Evolutionary conservation across 176 grass and related monocot species (phyloP), one percentile per base, ranked within the genome.

Genomic region (Oryza longistaminata): DNA sequence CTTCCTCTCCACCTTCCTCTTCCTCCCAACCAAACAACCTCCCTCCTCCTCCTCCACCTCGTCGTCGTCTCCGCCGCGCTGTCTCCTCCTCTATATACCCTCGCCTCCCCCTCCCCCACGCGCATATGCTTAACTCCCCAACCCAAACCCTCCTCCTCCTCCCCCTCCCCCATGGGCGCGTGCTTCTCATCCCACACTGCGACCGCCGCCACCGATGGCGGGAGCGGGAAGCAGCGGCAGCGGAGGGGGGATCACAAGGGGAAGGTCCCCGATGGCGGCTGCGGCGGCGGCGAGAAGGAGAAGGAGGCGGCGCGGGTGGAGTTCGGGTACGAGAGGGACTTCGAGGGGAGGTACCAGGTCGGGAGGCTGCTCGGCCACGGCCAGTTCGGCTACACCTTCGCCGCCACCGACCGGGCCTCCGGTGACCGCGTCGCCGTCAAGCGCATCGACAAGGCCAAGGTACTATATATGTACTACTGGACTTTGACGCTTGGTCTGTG

Each of bases 361-460:
- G 96, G 96, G 9, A 92, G 93, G 83, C 77, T 96, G 73, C 96
- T 99, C 67, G 96, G 96, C 48, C 96, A 96, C 68, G 96, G 96
- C 17, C 96, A 99, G 85, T 99, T 99, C 85, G 96, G 96, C 0
- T 99, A 99, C 89, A 99, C 96, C 74, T 99, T 94, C 70, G 88
- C 88, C 68, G 96, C 96, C 49, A 91, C 88, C 74, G 93, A 99
- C 26, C 92, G 84, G 49, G 65, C 14, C 27, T 94, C 85, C 17
- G 91, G 88, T 22, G 91, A 99, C 64, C 78, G 80, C 48, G 96
- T 99, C 64, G 96, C 96, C 33, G 96, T 99, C 84, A 99, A 99
- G 90, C 89, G 96, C 80, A 96, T 99, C 84, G 93, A 99, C 83
- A 99, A 99, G 90, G 79, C 77, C 82, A 99, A 99, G 96, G 96